Base-by-base conservation (phyloP, 208 protist genomes). In the Kentomonas sorsogonicus region DNA sequence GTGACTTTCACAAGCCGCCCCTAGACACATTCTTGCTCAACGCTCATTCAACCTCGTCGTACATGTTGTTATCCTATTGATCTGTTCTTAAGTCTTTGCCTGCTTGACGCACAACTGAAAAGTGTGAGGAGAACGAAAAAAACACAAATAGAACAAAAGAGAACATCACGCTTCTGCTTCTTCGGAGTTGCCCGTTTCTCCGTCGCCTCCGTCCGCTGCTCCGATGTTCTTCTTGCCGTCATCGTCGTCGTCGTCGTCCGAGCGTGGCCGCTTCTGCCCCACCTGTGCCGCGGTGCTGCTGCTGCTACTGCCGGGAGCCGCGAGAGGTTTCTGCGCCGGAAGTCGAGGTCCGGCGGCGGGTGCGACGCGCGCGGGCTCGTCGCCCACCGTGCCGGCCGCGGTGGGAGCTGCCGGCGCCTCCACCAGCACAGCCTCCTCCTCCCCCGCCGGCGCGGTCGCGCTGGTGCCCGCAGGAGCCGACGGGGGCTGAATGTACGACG, bases 341-440 rank as follows among this genome's bases (percentile, higher is more conserved):
- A 45, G 18, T n/a, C n/a, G n/a, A n/a, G n/a, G n/a, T n/a, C n/a
- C n/a, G n/a, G n/a, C n/a, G n/a, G n/a, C n/a, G n/a, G 62, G 41
- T 26, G 53, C 44, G 45, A 5, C 20, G 18, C 46, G 29, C 40
- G 53, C 26, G 20, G 18, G 3, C 38, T 11, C 22, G 15, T 27
- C 39, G 26, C 51, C 30, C 52, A 56, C 44, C 38, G 57, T 29
- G 18, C 23, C 39, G 25, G 39, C 30, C 26, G 30, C 55, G 9
- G 30, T 31, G 2, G 40, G 29, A 6, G 31, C 33, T 34, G 26
- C 27, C n/a, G 26, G 3, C 3, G 26, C 39, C 33, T 13, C 33
- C 41, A 25, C 30, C 38, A 13, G 33, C 4, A 26, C 27, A n/a
- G 23, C 47, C 6, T 34, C 43, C 5, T n/a, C n/a, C 11, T 41